Percentiles rank a stretch among this genome's conserved stretches.
Evolutionary conservation across 495 filamentous ascomycete species (phyloP).

Genomic region (Penicillium herquei): DNA sequence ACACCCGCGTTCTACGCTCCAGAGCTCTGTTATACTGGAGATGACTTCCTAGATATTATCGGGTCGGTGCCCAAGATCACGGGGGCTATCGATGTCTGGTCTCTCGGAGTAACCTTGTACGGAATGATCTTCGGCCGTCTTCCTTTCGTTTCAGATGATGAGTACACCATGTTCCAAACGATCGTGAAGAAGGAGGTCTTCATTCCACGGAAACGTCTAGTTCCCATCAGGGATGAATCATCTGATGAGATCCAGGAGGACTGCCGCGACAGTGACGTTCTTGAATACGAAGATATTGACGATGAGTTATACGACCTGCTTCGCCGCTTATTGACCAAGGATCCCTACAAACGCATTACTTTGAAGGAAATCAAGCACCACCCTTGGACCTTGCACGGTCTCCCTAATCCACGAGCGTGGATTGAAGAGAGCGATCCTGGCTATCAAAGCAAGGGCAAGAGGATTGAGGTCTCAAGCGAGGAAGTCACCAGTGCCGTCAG

Average conservation of each 20-base stretch:
- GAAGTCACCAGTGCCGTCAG: constrained; percentile 91
- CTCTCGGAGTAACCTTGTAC: constrained; percentile 91
- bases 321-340: constrained; percentile 78
- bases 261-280: constrained; percentile 61
- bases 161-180: constrained; percentile 83
- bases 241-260: constrained; percentile 36
- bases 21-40: constrained; percentile 82
- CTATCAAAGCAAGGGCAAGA: constrained; percentile 75
- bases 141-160: constrained; percentile 87
- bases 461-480: constrained; percentile 86
- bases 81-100: constrained; percentile 91
- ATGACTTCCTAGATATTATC: constrained; percentile 46
- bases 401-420: constrained; percentile 75
- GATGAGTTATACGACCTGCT: constrained; percentile 80
- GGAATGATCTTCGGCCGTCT: constrained; percentile 91
- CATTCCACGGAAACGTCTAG: constrained; percentile 77
- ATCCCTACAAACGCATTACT: constrained; percentile 82
- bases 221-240: constrained; percentile 65
- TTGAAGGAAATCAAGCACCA: constrained; percentile 93
- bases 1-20: constrained; percentile 98
- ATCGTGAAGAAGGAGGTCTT: constrained; percentile 90
- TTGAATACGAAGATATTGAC: constrained; percentile 83
- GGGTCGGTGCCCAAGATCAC: constrained; percentile 56
- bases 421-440: constrained; percentile 91
- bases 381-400: constrained; percentile 85